Conservation (phyloP, 371 early-diverging fungal species). For the Mortierella sp. region DNA sequence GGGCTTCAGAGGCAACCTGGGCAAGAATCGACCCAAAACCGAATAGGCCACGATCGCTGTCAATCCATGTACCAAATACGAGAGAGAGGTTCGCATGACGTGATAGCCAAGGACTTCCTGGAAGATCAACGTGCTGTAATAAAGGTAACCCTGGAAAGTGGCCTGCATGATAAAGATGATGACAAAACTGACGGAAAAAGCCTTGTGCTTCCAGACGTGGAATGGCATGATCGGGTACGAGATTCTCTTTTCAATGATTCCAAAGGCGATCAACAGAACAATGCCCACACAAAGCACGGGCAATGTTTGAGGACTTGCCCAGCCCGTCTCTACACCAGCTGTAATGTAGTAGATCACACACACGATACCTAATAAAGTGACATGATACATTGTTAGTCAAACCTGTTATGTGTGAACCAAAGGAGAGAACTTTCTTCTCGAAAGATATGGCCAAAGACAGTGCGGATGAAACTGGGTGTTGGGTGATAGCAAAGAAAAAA, state of each 20-base stretch:
- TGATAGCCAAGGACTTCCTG: conserved; percentile 39
- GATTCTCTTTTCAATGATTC: conserved; percentile 37
- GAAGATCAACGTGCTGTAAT: conserved; percentile 45
- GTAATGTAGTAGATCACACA: conserved; percentile 51
- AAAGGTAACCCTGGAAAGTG: conserved; percentile 44
- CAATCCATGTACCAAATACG: conserved; percentile 41
- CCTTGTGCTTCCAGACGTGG: conserved; percentile 48
- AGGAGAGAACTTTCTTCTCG: no score
- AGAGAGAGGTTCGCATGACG: conserved; percentile 38
- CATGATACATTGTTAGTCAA: no score
- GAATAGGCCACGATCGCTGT: conserved; percentile 36
- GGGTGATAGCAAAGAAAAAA: no score
- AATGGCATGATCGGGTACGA: conserved; percentile 53
- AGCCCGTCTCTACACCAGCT: conserved; percentile 47
- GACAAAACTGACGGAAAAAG: conserved; percentile 38
- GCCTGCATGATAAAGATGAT: conserved; percentile 48
- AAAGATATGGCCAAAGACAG: no score
- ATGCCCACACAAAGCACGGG: conserved; percentile 38
- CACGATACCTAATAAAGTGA: conserved; percentile 19
- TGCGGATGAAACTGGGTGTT: no score
- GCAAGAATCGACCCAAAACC: conserved; percentile 36
- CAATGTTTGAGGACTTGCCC: conserved; percentile 38
- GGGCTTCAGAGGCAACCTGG: conserved; percentile 39
- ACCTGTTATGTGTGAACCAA: no score
- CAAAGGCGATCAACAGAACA: conserved; percentile 21